Conservation (phyloP, 345 rosid genomes). For the Ailanthus altissimus region DNA sequence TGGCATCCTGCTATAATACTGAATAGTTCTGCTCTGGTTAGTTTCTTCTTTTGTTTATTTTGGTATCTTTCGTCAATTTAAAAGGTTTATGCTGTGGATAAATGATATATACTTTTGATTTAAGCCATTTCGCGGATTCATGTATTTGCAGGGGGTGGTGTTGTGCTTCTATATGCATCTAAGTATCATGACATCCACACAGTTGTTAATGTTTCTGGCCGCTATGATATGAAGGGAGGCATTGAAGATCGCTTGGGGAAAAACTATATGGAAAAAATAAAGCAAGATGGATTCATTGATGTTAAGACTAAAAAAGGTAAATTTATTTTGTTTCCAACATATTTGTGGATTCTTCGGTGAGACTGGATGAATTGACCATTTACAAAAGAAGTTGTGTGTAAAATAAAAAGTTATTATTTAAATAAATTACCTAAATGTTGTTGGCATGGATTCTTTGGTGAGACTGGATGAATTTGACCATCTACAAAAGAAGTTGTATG, state of each 20-base stretch:
- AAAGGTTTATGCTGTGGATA: not conserved
- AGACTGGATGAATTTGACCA: no score
- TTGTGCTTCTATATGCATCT: slow-evolving; percentile 84
- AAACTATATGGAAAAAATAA: slow-evolving; percentile 50
- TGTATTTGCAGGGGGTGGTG: slow-evolving; percentile 63
- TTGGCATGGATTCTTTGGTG: no score
- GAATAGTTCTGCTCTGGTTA: not conserved
- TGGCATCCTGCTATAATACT: not conserved
- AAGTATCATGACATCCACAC: slow-evolving; percentile 60
- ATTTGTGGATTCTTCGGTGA: no score
- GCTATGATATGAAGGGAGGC: slow-evolving; percentile 69
- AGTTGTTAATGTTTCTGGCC: slow-evolving; percentile 77
- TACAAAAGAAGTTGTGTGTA: no score
- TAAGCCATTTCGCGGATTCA: not conserved
- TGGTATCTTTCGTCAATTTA: not conserved
- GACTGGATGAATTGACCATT: no score
- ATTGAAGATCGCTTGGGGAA: slow-evolving; percentile 66
- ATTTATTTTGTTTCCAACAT: slow-evolving; percentile 4
- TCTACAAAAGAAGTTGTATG: no score
- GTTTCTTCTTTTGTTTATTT: slow-evolving; percentile 5
- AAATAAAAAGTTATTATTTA: no score
- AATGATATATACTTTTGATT: not conserved
- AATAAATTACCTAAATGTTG: no score
- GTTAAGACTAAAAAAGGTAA: slow-evolving; percentile 52
- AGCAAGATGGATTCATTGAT: slow-evolving; percentile 60